phyloP scores from a whole-genome alignment of 2,329 filamentous ascomycete genomes.

The Neurospora sp. region DNA sequence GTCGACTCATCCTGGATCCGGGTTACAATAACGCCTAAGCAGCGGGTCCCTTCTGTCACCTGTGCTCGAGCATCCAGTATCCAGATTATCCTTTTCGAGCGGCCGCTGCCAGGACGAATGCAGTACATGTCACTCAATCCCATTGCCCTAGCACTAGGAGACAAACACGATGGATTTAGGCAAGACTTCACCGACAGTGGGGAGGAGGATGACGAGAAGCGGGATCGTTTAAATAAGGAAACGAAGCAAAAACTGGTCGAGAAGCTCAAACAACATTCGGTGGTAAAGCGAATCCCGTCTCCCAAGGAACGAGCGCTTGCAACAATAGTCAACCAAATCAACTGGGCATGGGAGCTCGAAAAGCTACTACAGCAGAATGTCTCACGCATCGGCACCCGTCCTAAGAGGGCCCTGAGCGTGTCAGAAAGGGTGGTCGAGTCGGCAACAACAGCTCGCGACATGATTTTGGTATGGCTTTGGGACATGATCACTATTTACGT shows the following conservation, averaged over 20 bases:
- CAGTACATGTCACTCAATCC: constrained; percentile 90
- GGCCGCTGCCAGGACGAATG: constrained; percentile 79
- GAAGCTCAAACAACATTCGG: constrained; percentile 81
- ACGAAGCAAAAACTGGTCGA: constrained; percentile 62
- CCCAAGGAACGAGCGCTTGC: constrained; percentile 74
- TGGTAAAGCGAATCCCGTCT: constrained; percentile 65
- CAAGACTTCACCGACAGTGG: constrained; percentile 35
- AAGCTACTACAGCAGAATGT: constrained; percentile 82
- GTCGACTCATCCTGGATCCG: constrained; percentile 64
- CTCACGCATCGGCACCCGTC: constrained; percentile 69
- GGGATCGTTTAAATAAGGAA: constrained; percentile 47
- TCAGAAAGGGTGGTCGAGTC: constrained; percentile 92
- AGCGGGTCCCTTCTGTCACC: constrained; percentile 58
- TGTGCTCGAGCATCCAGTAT: constrained; percentile 64
- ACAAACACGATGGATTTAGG: constrained; percentile 44
- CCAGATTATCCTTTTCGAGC: constrained; percentile 82
- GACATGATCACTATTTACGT: constrained; percentile 64
- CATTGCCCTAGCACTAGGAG: constrained; percentile 76
- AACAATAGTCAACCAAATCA: constrained; percentile 84
- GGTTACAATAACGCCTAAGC: constrained; percentile 42
- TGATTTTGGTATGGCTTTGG: constrained; percentile 58
- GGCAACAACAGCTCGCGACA: constrained; percentile 75
- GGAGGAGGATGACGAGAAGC: constrained; percentile 64
- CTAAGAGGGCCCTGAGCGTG: constrained; percentile 80
- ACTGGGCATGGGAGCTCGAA: constrained; percentile 88